A percentile compares a stretch with the other conserved stretches of the same genome.
Evolutionary conservation across 2,329 filamentous ascomycete genomes (phyloP).

Genomic region (Nemania sp.): DNA sequence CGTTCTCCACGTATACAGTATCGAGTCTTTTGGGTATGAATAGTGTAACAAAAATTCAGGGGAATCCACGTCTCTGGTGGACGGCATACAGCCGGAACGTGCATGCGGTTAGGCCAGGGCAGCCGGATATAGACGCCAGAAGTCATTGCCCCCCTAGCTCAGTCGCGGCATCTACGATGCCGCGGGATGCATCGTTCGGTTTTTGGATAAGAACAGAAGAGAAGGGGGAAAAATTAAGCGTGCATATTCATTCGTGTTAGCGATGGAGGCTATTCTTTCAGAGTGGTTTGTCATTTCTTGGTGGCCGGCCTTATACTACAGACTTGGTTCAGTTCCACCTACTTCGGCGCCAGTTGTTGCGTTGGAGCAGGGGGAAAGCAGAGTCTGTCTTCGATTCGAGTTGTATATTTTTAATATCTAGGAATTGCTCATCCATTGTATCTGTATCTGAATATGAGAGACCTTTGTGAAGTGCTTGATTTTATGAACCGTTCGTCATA

Average conservation of each 20-base stretch:
- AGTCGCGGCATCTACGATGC: slow-evolving; percentile 6
- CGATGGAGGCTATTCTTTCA: neutral
- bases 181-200: slow-evolving; percentile 4
- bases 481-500: too few species aligned
- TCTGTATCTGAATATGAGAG: too few species aligned
- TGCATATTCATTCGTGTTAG: slow-evolving; percentile 1
- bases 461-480: too few species aligned
- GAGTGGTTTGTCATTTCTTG: neutral
- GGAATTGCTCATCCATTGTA: too few species aligned
- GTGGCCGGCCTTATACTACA: neutral
- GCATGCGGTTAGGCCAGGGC: neutral
- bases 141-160: neutral
- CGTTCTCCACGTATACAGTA: slow-evolving; percentile 5
- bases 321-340: neutral
- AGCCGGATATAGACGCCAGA: neutral
- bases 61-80: neutral
- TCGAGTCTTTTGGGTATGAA: neutral
- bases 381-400: too few species aligned
- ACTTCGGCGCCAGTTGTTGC: neutral
- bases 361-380: too few species aligned
- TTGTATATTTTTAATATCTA: too few species aligned
- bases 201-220: neutral
- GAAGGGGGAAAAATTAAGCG: too few species aligned
- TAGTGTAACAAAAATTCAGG: neutral
- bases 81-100: neutral